phyloP scores from a whole-genome alignment of 1,284 basidiomycete genomes.

The Ustilago crameri region DNA sequence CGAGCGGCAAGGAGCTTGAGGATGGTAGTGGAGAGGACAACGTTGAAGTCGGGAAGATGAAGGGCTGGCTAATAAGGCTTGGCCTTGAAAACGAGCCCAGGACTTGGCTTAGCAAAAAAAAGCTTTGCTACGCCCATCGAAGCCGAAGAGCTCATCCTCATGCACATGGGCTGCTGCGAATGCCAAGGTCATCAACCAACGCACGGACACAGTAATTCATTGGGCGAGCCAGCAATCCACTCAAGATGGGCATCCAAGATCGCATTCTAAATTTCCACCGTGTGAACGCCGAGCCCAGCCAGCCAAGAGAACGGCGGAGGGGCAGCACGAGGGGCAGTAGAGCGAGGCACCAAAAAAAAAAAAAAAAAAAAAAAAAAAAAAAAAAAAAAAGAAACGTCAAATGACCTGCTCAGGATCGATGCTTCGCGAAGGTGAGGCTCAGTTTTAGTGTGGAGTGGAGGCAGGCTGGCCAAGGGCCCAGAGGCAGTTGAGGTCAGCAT shows the following conservation, averaged over 20 bases:
- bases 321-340: background rate
- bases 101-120: background rate
- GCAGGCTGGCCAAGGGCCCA: background rate
- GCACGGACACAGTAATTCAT: background rate
- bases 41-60: background rate
- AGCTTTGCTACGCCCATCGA: background rate
- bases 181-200: background rate
- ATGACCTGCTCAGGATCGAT: conserved; percentile 3
- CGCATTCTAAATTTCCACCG: background rate
- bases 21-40: background rate
- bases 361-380: background rate
- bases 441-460: background rate
- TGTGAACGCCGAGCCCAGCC: background rate
- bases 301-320: background rate
- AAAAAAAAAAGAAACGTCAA: background rate
- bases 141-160: background rate
- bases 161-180: background rate
- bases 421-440: background rate
- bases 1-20: background rate
- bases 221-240: background rate
- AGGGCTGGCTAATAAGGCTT: conserved; percentile 2
- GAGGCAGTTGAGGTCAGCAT: conserved; percentile 7
- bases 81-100: background rate
- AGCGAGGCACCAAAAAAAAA: background rate
- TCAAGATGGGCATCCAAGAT: conserved; percentile 15